Percentiles rank a stretch among this genome's conserved stretches.
Evolutionary conservation across 371 early-diverging fungal genomes (phyloP).

Genomic region (Mortierella sp.): DNA sequence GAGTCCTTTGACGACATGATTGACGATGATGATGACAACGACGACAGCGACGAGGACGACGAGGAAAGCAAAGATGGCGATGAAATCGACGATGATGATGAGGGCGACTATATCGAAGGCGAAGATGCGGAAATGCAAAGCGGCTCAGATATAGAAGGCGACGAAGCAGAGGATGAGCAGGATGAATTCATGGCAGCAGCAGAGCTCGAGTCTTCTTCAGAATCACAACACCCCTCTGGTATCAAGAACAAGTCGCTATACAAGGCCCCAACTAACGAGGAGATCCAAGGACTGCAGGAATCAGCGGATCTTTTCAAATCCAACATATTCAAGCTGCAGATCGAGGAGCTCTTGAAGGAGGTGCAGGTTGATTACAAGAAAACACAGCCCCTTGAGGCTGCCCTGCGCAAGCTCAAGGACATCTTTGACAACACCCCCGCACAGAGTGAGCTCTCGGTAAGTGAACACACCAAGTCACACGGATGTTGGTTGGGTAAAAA

Average conservation of each 20-base stretch:
- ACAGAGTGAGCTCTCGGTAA: slow-evolving; percentile 62
- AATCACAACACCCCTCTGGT: slow-evolving; percentile 34
- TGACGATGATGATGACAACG: slow-evolving; percentile 55
- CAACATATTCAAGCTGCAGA: slow-evolving; percentile 93
- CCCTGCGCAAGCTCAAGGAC: slow-evolving; percentile 73
- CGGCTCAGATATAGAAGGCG: slow-evolving; percentile 17
- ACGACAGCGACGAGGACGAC: slow-evolving; percentile 59
- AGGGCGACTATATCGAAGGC: slow-evolving; percentile 59
- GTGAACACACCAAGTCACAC: no score
- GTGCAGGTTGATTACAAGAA: slow-evolving; percentile 73
- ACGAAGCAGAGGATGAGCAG: slow-evolving; percentile 43
- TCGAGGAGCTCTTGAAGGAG: slow-evolving; percentile 87
- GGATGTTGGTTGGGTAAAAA: no score
- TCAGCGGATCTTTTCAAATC: slow-evolving; percentile 88
- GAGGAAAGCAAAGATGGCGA: slow-evolving; percentile 62
- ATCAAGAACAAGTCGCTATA: slow-evolving; percentile 43
- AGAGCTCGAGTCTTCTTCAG: slow-evolving; percentile 52
- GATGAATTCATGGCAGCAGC: slow-evolving; percentile 56
- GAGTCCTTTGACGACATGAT: slow-evolving; percentile 50
- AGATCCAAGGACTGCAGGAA: slow-evolving; percentile 86
- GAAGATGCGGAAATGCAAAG: slow-evolving; percentile 49
- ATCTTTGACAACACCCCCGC: slow-evolving; percentile 64
- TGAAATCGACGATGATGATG: slow-evolving; percentile 59
- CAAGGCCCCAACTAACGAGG: slow-evolving; percentile 78
- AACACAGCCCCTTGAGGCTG: slow-evolving; percentile 75